Percentiles rank a stretch among this genome's conserved stretches.
Evolutionary conservation across 805 yeast species (phyloP).

Genomic region (Pichia membranifaciens): DNA sequence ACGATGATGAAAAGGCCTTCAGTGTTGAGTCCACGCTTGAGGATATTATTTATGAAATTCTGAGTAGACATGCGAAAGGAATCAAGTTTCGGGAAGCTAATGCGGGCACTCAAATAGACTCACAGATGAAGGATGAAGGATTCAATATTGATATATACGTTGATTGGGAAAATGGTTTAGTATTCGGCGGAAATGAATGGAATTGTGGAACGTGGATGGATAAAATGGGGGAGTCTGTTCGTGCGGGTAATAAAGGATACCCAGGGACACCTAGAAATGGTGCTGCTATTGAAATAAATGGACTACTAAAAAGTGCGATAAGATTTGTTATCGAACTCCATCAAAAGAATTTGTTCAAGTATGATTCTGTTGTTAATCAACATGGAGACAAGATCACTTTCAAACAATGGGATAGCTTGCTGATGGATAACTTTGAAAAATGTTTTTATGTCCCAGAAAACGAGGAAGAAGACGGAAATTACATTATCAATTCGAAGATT

Average conservation of each 20-base stretch:
- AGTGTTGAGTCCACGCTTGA: constrained; percentile 61
- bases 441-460: constrained; percentile 71
- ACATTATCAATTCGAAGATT: constrained; percentile 54
- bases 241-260: constrained; percentile 78
- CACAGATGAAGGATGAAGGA: constrained; percentile 90
- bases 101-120: constrained; percentile 83
- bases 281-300: constrained; percentile 89
- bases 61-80: constrained; percentile 85
- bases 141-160: constrained; percentile 75
- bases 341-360: constrained; percentile 48
- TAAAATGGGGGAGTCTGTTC: constrained; percentile 92
- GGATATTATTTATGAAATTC: constrained; percentile 76
- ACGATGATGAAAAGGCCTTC: constrained; percentile 71
- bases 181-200: constrained; percentile 85
- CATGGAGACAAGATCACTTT: constrained; percentile 55
- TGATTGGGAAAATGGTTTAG: constrained; percentile 85
- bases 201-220: constrained; percentile 99
- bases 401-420: constrained; percentile 62
- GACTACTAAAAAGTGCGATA: constrained; percentile 75
- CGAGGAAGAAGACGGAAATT: constrained; percentile 53
- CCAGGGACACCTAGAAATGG: constrained; percentile 99
- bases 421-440: constrained; percentile 71
- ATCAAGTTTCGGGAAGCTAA: constrained; percentile 88
- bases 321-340: constrained; percentile 68
- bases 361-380: constrained; percentile 48